Base-by-base conservation (phyloP, 352 stramenopile species). In the Globisporangium recalcitrans region DNA sequence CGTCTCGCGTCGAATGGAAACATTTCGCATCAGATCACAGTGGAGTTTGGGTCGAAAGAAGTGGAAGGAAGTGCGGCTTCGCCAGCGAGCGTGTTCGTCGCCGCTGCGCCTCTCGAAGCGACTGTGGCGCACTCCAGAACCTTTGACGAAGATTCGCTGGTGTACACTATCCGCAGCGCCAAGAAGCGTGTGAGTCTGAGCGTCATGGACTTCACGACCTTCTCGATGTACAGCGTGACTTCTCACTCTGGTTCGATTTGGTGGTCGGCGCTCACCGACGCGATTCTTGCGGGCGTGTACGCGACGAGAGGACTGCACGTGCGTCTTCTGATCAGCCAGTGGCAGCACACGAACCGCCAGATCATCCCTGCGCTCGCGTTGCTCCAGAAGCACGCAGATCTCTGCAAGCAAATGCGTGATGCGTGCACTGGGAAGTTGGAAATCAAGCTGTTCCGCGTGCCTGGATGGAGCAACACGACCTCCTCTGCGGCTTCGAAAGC, bases 161-260 rank as follows among this genome's bases (percentile, higher is more conserved):
- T 90, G 44, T 91, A 90, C 44, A 91, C 79, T 36, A 92, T 93
- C 53, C 68, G 63, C 42, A 80, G 73, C 21, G 85, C 82, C 13
- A 71, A 70, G 31, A 71, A 65, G 21, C 75, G 74, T 11, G 67
- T 93, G 34, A 78, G 70, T 51, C 70, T 94, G 19, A 94, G 82
- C 53, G 85, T 94, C 36, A 94, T 94, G 85, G 85, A 94, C 64
- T 94, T 92, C 58, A 64, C 63, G 29, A 75, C 85, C 36, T 92
- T 82, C 49, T 88, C 79, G 3, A 82, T 87, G 71, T 92, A 91
- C 62, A 31, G 47, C 0, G 46, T 79, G 48, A 59, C 60, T 11
- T 66, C 70, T n/a, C 72, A 74, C 26, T 60, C 73, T 4, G 80
- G 68, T 1, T 72, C 84, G 22, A 82, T 92, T 46, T 77, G 74